phyloP scores from a whole-genome alignment of 83 land plant species.

The Diphasiastrum complanatum region DNA sequence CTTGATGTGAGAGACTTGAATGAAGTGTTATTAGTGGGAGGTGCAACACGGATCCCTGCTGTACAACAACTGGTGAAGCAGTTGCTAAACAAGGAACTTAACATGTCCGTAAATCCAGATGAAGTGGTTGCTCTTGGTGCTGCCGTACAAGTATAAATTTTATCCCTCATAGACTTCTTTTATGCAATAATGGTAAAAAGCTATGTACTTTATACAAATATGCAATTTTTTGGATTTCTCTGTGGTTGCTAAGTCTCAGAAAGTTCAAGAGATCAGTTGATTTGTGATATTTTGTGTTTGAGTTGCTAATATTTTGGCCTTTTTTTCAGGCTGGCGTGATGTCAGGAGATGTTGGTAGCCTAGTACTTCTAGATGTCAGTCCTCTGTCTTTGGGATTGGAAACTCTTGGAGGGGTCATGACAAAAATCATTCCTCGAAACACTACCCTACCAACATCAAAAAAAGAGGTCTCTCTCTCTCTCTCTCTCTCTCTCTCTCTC shows the following conservation, averaged over 20 bases:
- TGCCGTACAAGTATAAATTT: conserved; percentile 62
- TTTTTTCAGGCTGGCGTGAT: conserved; percentile 61
- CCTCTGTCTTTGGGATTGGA: conserved; percentile 75
- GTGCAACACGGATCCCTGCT: conserved; percentile 86
- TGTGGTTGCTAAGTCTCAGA: too few species aligned
- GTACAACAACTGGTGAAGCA: conserved; percentile 76
- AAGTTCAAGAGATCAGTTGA: too few species aligned
- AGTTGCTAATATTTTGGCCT: background rate
- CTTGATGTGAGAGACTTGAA: conserved; percentile 62
- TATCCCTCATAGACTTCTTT: background rate
- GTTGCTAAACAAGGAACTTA: conserved; percentile 72
- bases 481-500: too few species aligned
- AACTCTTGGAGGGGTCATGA: conserved; percentile 79
- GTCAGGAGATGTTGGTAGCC: conserved; percentile 77
- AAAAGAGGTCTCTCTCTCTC: conserved; percentile 74
- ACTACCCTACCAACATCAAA: conserved; percentile 77
- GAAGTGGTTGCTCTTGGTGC: conserved; percentile 96
- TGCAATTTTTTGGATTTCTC: background rate
- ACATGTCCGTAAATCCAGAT: conserved; percentile 82
- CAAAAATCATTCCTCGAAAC: conserved; percentile 71
- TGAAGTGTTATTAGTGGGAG: conserved; percentile 85
- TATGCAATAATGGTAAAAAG: background rate
- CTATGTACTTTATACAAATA: background rate
- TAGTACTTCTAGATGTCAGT: conserved; percentile 65
- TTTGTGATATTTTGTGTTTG: background rate